Percentiles rank a stretch among this genome's conserved stretches.
These are phyloP conservation scores for Chernovozyma sophiae-reginae DNA, from an alignment of 1,139 yeast species.

Conservation along the genomic window DNA sequence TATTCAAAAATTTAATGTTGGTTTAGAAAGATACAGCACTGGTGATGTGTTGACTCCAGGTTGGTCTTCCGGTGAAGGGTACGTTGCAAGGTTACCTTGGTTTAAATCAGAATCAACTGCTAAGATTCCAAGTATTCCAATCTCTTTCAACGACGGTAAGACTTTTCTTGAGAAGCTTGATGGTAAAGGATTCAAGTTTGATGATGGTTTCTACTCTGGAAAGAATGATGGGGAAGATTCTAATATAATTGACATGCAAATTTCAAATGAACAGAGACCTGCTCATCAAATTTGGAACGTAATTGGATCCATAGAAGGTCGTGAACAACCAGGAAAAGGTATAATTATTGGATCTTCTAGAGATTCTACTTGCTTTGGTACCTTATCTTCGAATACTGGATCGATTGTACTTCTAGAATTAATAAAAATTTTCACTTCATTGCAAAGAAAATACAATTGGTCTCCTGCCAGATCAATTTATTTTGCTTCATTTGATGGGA, in stretches of 20 bases:
- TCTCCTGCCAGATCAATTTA: conserved; percentile 76
- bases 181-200: conserved; percentile 43
- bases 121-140: conserved; percentile 69
- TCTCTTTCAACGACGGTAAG: conserved; percentile 68
- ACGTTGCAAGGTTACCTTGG: conserved; percentile 35
- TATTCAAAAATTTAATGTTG: conserved; percentile 64
- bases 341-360: conserved; percentile 81
- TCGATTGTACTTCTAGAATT: conserved; percentile 70
- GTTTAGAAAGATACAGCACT: conserved; percentile 58
- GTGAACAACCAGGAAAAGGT: conserved; percentile 74
- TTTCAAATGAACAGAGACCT: conserved; percentile 50
- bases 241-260: conserved; percentile 20
- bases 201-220: conserved; percentile 29
- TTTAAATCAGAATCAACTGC: conserved; percentile 55
- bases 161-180: conserved; percentile 44
- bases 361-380: conserved; percentile 76
- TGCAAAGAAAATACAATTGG: conserved; percentile 72
- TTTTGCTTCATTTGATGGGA: conserved; percentile 84
- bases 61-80: conserved; percentile 52
- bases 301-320: conserved; percentile 71
- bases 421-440: conserved; percentile 63
- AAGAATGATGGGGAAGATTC: conserved; percentile 24
- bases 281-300: conserved; percentile 76
- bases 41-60: conserved; percentile 85
- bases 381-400: conserved; percentile 71